Conservation (phyloP, 768 basidiomycete genomes). For the Paxillus involutus region DNA sequence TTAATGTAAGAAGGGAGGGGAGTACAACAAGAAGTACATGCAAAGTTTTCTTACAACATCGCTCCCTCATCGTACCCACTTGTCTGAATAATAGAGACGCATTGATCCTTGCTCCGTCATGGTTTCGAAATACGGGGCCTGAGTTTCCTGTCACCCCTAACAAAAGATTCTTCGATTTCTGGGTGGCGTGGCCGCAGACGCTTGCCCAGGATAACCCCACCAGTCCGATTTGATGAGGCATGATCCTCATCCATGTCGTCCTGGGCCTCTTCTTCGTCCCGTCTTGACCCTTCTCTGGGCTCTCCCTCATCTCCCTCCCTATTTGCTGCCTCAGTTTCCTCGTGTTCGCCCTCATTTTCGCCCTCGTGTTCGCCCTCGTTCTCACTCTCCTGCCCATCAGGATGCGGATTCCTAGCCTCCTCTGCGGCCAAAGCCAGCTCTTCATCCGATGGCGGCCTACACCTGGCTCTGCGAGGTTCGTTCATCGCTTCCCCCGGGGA, state of each 20-base stretch:
- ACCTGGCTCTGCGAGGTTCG: constrained; percentile 22
- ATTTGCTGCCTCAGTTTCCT: not conserved
- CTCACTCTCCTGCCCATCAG: not conserved
- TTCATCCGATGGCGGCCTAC: constrained; percentile 20
- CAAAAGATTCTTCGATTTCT: constrained; percentile 9
- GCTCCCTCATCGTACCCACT: not conserved
- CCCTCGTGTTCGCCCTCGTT: not conserved
- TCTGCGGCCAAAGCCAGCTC: constrained; percentile 16
- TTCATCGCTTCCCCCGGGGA: constrained; percentile 13
- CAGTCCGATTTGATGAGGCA: not conserved
- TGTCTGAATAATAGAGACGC: not conserved
- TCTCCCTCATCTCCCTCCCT: constrained; percentile 10
- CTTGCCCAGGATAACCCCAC: constrained; percentile 5
- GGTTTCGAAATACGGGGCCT: constrained; percentile 9
- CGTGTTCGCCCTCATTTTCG: not conserved
- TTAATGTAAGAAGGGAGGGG: not conserved
- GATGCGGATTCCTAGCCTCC: constrained; percentile 2
- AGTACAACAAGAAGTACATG: not conserved
- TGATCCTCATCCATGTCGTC: not conserved
- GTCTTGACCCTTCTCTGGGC: not conserved
- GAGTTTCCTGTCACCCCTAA: constrained; percentile 12
- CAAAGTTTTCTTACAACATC: not conserved
- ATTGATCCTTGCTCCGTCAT: not conserved
- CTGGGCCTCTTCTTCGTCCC: not conserved
- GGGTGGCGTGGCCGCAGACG: constrained; percentile 13